Base-by-base conservation (phyloP, 192 early-diverging fungal species). In the Ambispora gerdemannii region DNA sequence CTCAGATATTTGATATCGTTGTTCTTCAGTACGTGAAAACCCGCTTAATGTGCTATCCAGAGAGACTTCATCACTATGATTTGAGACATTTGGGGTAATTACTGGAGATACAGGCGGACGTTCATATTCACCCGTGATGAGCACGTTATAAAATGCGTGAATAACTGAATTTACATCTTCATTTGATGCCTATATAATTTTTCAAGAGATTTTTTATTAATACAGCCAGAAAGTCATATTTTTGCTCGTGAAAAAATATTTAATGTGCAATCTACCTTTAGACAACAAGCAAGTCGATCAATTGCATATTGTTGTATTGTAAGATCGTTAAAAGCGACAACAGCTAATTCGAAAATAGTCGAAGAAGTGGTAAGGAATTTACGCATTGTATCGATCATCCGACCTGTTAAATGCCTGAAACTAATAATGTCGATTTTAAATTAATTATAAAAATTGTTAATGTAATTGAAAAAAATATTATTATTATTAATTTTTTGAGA, bases 321-420 rank as follows among this genome's bases (percentile, higher is more conserved):
- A 24, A 76, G 43, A 7, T 74, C 38, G 0, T 52, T 53, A 13
- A 35, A 20, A 36, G 50, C 52, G 8, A 61, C 61, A 19, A 77
- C 72, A 19, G 72, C 58, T 7, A 80, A 72, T 20, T 86, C 84
- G 51, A 86, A 86, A 24, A 83, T 82, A 20, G 82, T 71, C 53
- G 80, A 84, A 17, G 85, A 78, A 20, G 82, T 79, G 0, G 78
- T 81, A 35, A 87, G 55, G 32, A 84, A 87, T 55, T 81, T 80
- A 7, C 80, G 77, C 47, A 87, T 68, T 22, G 73, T 72, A 8
- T 76, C 74, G 11, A 73, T 75, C 80, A 83, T 83, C 55, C 75
- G 76, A 53, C 64, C 56, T 15, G 71, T 75, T 0, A 74, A 67
- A 27, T 73, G 68, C 28, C 24, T 25, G 55, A 75, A 80, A 67